Evolutionary conservation across 1,284 basidiomycete species (phyloP).

Genomic region (Naganishia sp.): DNA sequence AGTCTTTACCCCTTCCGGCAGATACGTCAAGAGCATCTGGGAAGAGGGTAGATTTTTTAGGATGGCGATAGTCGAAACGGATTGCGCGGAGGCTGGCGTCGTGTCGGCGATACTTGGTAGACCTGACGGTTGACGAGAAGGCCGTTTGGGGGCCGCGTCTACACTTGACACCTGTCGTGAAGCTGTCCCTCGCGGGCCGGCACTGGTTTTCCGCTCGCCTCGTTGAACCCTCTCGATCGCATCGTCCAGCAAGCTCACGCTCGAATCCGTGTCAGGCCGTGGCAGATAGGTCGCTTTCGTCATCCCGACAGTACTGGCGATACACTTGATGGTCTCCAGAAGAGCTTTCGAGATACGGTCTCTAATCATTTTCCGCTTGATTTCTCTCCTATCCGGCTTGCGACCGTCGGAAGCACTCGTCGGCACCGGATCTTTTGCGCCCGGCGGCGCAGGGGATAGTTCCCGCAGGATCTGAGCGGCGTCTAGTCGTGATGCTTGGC

Average conservation of each 20-base stretch:
- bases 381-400: conserved; percentile 17
- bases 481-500: conserved; percentile 30
- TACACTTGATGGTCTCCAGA: conserved; percentile 41
- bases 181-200: background rate
- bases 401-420: background rate
- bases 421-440: conserved; percentile 3
- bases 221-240: conserved; percentile 12
- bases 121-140: conserved; percentile 49
- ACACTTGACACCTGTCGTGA: conserved; percentile 8
- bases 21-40: conserved; percentile 52
- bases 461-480: conserved; percentile 31
- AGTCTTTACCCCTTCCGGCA: conserved; percentile 46
- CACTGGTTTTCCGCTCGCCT: conserved; percentile 6
- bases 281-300: conserved; percentile 41
- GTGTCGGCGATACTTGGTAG: conserved; percentile 40
- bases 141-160: conserved; percentile 40
- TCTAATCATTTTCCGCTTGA: conserved; percentile 23
- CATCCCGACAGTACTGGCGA: conserved; percentile 43
- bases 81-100: background rate
- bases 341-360: conserved; percentile 35
- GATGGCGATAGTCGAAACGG: conserved; percentile 34
- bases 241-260: conserved; percentile 18
- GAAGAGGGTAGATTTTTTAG: conserved; percentile 50
- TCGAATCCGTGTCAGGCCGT: background rate
- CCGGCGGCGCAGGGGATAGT: conserved; percentile 31